These are phyloP conservation scores for Fusarium miscanthi DNA, from an alignment of 2,329 filamentous ascomycete species.

Conservation along the genomic window DNA sequence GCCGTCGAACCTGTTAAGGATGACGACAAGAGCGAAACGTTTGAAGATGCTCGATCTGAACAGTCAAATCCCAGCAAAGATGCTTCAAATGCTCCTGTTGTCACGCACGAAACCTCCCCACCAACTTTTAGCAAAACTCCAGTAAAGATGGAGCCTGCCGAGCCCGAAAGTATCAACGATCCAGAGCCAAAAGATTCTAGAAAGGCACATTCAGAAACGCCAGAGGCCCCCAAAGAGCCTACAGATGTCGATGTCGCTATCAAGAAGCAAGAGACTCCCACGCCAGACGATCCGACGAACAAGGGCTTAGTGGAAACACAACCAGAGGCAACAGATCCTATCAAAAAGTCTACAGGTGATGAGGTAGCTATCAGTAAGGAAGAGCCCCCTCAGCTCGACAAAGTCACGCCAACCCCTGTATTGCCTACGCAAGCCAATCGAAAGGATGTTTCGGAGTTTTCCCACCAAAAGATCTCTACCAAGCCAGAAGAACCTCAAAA, in stretches of 20 bases:
- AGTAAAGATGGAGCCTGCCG: conserved; percentile 13
- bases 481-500: conserved; percentile 65
- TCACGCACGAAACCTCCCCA: not conserved
- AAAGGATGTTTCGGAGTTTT: conserved; percentile 79
- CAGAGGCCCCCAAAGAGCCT: conserved; percentile 5
- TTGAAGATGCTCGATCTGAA: conserved; percentile 52
- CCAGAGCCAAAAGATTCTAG: not conserved
- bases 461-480: conserved; percentile 81
- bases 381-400: conserved; percentile 8
- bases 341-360: conserved; percentile 15
- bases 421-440: conserved; percentile 31
- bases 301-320: conserved; percentile 8
- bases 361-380: conserved; percentile 15
- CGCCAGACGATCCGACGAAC: conserved; percentile 16
- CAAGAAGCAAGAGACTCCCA: conserved; percentile 9
- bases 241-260: conserved; percentile 3
- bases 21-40: conserved; percentile 54
- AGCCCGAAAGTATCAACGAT: conserved; percentile 13
- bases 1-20: conserved; percentile 18
- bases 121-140: conserved; percentile 12
- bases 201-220: not conserved
- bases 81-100: not conserved
- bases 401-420: conserved; percentile 30
- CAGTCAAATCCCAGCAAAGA: conserved; percentile 42
- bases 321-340: not conserved